A percentile compares a stretch with the other conserved stretches of the same genome.
Conservation (phyloP, 2,329 filamentous ascomycete genomes). For the Oidium heveae region DNA sequence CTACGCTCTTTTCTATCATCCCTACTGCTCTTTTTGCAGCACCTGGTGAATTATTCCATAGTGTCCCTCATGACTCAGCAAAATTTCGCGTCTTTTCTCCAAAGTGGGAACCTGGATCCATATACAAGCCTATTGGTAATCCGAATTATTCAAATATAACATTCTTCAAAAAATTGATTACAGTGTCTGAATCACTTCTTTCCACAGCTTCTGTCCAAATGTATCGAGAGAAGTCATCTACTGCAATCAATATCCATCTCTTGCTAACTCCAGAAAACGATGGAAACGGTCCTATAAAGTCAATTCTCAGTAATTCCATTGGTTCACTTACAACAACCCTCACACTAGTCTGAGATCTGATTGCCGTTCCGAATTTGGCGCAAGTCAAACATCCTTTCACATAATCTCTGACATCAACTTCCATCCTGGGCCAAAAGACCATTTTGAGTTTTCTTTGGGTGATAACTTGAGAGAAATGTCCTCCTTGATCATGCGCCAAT, state of each 20-base stretch:
- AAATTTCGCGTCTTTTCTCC: background rate
- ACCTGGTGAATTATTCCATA: background rate
- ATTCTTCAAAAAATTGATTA: too few species aligned
- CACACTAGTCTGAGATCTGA: background rate
- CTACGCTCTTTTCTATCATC: background rate
- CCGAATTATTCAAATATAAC: background rate
- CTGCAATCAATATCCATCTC: background rate
- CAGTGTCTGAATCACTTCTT: too few species aligned
- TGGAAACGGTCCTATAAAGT: background rate
- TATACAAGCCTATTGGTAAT: background rate
- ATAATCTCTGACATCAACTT: background rate
- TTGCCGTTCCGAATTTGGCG: background rate
- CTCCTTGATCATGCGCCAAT: background rate
- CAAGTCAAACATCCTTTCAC: background rate
- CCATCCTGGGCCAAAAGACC: background rate
- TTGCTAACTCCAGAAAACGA: background rate
- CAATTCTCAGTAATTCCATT: background rate
- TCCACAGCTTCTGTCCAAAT: background rate
- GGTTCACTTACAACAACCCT: background rate
- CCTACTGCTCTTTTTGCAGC: background rate
- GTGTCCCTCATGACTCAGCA: background rate
- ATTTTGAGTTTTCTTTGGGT: background rate
- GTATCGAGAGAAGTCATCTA: background rate
- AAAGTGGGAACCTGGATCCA: background rate
- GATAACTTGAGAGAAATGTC: background rate